A percentile compares a stretch with the other conserved stretches of the same genome.
Conservation (phyloP, 1,284 basidiomycete species). For the Cryptococcus sp. region DNA sequence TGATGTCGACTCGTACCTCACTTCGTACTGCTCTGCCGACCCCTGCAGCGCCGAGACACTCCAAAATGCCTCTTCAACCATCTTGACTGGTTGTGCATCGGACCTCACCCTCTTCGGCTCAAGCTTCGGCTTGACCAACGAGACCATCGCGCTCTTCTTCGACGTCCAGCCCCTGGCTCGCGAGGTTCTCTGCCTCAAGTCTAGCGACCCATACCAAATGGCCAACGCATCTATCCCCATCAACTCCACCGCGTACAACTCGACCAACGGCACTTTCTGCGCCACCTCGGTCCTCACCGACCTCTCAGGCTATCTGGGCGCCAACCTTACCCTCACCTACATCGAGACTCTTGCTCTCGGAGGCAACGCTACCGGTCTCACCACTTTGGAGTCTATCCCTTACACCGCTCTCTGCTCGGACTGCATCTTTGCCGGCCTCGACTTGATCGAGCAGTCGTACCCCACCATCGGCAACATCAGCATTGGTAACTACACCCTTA, state of each 20-base stretch:
- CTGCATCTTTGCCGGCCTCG: slow-evolving; percentile 46
- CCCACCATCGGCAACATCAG: slow-evolving; percentile 38
- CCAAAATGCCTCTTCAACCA: slow-evolving; percentile 27
- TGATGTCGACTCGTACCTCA: slow-evolving; percentile 39
- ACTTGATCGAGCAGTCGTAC: slow-evolving; percentile 40
- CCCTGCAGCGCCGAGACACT: slow-evolving; percentile 46
- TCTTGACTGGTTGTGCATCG: slow-evolving; percentile 36
- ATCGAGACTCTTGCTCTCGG: slow-evolving; percentile 34
- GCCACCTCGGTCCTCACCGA: slow-evolving; percentile 39
- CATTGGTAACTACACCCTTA: slow-evolving; percentile 28
- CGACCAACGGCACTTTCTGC: slow-evolving; percentile 47
- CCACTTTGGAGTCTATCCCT: slow-evolving; percentile 26
- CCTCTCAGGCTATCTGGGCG: slow-evolving; percentile 39
- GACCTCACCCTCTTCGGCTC: slow-evolving; percentile 37
- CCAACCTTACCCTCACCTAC: slow-evolving; percentile 39
- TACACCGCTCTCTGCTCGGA: slow-evolving; percentile 43
- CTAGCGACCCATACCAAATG: slow-evolving; percentile 5
- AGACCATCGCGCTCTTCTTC: slow-evolving; percentile 30
- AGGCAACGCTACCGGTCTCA: slow-evolving; percentile 34
- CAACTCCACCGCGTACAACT: slow-evolving; percentile 33
- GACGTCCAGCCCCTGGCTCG: slow-evolving; percentile 43
- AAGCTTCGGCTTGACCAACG: slow-evolving; percentile 30
- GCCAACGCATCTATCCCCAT: slow-evolving; percentile 24
- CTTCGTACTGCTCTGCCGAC: slow-evolving; percentile 34
- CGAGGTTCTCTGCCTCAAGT: slow-evolving; percentile 47